Evolutionary conservation across 2,329 filamentous ascomycete species (phyloP).

Genomic region (Periconia sp.): DNA sequence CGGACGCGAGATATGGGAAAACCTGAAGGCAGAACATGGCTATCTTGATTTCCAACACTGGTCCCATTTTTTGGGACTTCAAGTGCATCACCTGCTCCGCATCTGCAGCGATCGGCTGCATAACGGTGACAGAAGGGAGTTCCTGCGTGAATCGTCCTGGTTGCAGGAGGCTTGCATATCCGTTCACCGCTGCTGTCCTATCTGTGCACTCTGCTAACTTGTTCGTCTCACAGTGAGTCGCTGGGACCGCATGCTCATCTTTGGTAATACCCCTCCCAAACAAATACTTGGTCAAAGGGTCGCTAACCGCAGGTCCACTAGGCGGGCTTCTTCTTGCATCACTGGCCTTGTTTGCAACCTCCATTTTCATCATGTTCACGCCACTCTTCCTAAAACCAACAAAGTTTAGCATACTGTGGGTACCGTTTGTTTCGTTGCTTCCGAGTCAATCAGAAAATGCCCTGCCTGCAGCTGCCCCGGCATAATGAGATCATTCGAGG

Average conservation of each 20-base stretch:
- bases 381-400: slow-evolving; percentile 76
- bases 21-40: slow-evolving; percentile 20
- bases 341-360: slow-evolving; percentile 88
- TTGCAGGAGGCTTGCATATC: slow-evolving; percentile 47
- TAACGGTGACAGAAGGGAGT: slow-evolving; percentile 46
- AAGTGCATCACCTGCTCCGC: slow-evolving; percentile 34
- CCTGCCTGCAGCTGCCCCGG: slow-evolving; percentile 27
- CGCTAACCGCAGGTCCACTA: slow-evolving; percentile 48
- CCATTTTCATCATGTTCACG: slow-evolving; percentile 84
- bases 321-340: slow-evolving; percentile 88
- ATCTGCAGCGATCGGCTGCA: slow-evolving; percentile 31
- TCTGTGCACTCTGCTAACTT: slow-evolving; percentile 38
- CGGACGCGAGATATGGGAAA: slow-evolving; percentile 11
- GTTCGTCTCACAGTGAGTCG: slow-evolving; percentile 74
- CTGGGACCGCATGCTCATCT: slow-evolving; percentile 95
- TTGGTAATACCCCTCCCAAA: no score
- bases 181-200: slow-evolving; percentile 26
- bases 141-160: slow-evolving; percentile 49
- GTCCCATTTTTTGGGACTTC: slow-evolving; percentile 15
- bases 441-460: slow-evolving; percentile 17
- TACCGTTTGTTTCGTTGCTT: slow-evolving; percentile 45
- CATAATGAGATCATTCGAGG: slow-evolving; percentile 22
- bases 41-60: slow-evolving; percentile 23
- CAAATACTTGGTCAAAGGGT: no score
- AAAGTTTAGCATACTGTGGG: slow-evolving; percentile 98